phyloP scores from a whole-genome alignment of 2,329 filamentous ascomycete genomes.

The Exophiala viscosa region DNA sequence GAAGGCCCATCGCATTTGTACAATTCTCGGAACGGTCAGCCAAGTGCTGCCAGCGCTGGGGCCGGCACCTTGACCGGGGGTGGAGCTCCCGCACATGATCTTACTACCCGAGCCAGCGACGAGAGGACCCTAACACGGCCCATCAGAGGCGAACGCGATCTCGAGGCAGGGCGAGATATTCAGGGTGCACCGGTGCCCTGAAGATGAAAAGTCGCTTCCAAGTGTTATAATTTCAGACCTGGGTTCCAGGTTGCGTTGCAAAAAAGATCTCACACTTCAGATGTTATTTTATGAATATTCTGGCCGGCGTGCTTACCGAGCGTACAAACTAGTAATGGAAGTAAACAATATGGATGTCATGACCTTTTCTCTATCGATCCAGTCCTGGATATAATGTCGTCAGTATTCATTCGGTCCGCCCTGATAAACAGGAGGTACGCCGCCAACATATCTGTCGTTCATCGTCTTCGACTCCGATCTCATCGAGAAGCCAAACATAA shows the following conservation, averaged over 20 bases:
- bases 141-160: neutral
- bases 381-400: neutral
- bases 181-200: neutral
- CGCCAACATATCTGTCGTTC: slow-evolving; percentile 3
- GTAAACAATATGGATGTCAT: too few relatives aligned
- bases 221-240: neutral
- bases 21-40: neutral
- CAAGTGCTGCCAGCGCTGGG: neutral
- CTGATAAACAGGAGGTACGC: neutral
- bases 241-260: too few relatives aligned
- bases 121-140: neutral
- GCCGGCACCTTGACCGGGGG: neutral
- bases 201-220: neutral
- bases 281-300: too few relatives aligned
- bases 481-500: slow-evolving; percentile 19
- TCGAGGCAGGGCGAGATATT: slow-evolving; percentile 3
- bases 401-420: neutral
- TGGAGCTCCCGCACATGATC: neutral
- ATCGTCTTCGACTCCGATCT: slow-evolving; percentile 1
- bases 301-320: too few relatives aligned
- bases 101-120: neutral
- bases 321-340: too few relatives aligned
- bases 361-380: neutral
- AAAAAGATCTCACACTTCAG: too few relatives aligned
- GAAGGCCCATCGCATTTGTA: neutral